A percentile compares a stretch with the other conserved stretches of the same genome.
Evolutionary conservation across 371 early-diverging fungal species (phyloP).

Genomic region (Mortierella sp.): DNA sequence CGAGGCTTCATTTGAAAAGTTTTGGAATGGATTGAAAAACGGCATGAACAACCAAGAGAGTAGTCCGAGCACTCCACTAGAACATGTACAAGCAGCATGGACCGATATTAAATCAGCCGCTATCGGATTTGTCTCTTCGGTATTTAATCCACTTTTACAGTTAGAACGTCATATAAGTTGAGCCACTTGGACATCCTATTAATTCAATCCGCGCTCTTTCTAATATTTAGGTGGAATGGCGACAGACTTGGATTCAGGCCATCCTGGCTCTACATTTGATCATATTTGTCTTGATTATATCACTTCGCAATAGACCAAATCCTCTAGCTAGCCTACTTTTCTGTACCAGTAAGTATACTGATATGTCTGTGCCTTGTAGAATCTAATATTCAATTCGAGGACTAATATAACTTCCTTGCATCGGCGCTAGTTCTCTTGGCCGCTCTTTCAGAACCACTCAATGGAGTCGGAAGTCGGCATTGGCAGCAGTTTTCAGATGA

Average conservation of each 20-base stretch:
- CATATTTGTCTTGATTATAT: conserved; percentile 35
- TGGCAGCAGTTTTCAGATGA: conserved; percentile 51
- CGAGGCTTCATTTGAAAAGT: conserved; percentile 36
- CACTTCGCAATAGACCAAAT: conserved; percentile 40
- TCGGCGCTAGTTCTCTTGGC: conserved; percentile 32
- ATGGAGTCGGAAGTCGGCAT: conserved; percentile 42
- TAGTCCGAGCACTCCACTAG: conserved; percentile 6
- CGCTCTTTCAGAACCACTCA: conserved; percentile 51
- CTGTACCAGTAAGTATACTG: conserved; percentile 28
- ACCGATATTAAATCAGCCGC: conserved; percentile 27
- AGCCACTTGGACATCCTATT: background rate
- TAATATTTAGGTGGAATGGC: conserved; percentile 44
- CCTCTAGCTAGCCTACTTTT: conserved; percentile 39
- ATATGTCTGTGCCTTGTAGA: background rate
- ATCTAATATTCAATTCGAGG: background rate
- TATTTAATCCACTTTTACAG: no score
- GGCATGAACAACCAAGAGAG: conserved; percentile 7
- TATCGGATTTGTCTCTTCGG: conserved; percentile 33
- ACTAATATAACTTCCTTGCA: background rate
- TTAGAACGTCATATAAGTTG: no score
- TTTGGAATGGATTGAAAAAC: conserved; percentile 34
- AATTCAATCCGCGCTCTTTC: background rate
- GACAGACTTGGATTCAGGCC: conserved; percentile 53
- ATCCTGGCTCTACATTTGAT: conserved; percentile 35
- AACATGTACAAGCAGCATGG: conserved; percentile 38